Evolutionary conservation across 352 stramenopile genomes (phyloP).

Genomic region (Pythium guiyangense): DNA sequence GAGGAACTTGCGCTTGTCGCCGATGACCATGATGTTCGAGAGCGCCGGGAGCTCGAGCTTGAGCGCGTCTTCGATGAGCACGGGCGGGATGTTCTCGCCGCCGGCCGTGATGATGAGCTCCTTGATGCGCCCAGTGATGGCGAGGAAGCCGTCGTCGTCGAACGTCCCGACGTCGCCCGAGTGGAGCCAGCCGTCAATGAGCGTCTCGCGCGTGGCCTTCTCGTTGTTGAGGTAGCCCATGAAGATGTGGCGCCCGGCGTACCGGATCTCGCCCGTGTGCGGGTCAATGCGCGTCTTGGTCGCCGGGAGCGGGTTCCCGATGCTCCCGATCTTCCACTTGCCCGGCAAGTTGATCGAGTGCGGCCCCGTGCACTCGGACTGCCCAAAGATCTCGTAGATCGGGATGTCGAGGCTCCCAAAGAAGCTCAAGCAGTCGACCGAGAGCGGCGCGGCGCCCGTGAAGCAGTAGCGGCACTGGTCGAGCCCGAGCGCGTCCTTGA

Average conservation of each 20-base stretch:
- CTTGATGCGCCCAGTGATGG: constrained; percentile 92
- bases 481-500: constrained; percentile 72
- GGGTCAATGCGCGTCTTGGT: constrained; percentile 47
- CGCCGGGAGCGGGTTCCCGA: constrained; percentile 57
- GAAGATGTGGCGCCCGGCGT: constrained; percentile 63
- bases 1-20: constrained; percentile 89
- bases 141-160: constrained; percentile 86
- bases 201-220: constrained; percentile 43
- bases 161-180: constrained; percentile 87
- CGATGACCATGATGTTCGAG: constrained; percentile 88
- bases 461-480: constrained; percentile 82
- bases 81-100: constrained; percentile 90
- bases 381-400: constrained; percentile 90
- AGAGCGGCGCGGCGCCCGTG: constrained; percentile 74
- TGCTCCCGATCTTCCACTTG: constrained; percentile 86
- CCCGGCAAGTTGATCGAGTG: constrained; percentile 59
- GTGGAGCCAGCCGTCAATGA: constrained; percentile 87
- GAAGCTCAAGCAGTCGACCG: constrained; percentile 65
- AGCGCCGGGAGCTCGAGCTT: constrained; percentile 78
- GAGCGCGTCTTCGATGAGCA: constrained; percentile 85
- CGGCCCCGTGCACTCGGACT: constrained; percentile 90
- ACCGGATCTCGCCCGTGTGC: constrained; percentile 53
- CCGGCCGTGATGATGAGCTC: constrained; percentile 93
- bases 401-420: constrained; percentile 93
- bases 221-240: constrained; percentile 75